These are phyloP conservation scores for Globisporangium emineosum DNA, from an alignment of 352 stramenopile genomes.

Conservation along the genomic window DNA sequence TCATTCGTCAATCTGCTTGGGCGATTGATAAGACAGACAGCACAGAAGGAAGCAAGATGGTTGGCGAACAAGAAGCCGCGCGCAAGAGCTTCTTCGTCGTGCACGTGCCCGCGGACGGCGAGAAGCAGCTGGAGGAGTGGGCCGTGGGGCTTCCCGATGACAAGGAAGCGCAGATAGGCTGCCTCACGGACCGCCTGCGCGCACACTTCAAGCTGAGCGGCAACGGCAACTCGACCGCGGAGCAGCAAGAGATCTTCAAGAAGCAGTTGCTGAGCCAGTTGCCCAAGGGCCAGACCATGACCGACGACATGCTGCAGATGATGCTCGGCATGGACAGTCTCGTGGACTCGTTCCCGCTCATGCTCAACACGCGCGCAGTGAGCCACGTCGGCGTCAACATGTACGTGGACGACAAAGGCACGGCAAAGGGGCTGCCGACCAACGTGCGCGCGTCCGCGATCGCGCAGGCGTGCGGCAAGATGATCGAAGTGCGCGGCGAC, in stretches of 20 bases:
- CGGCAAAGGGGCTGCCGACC: constrained; percentile 73
- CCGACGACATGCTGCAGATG: constrained; percentile 80
- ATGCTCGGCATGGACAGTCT: constrained; percentile 87
- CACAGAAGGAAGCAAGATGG: constrained; percentile 28
- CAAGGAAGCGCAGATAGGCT: constrained; percentile 78
- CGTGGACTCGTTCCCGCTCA: constrained; percentile 84
- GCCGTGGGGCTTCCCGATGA: constrained; percentile 55
- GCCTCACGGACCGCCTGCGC: constrained; percentile 78
- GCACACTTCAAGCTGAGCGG: constrained; percentile 66
- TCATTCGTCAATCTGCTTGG: neutral
- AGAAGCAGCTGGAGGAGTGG: constrained; percentile 70
- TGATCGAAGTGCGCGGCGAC: constrained; percentile 83
- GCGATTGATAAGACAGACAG: neutral
- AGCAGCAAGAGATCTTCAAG: constrained; percentile 81
- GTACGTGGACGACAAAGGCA: constrained; percentile 90
- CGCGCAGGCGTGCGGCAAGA: constrained; percentile 73
- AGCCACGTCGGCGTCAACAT: constrained; percentile 82
- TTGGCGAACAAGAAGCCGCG: constrained; percentile 45
- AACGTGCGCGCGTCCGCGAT: constrained; percentile 82
- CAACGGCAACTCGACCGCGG: constrained; percentile 26
- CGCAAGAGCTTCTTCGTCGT: constrained; percentile 72
- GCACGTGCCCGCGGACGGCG: constrained; percentile 55
- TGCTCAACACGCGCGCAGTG: constrained; percentile 73
- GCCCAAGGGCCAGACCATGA: constrained; percentile 56
- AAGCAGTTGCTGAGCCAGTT: constrained; percentile 74